Base-by-base conservation (phyloP, 139 green algal genomes). In the Chlamydomonas applanata region DNA sequence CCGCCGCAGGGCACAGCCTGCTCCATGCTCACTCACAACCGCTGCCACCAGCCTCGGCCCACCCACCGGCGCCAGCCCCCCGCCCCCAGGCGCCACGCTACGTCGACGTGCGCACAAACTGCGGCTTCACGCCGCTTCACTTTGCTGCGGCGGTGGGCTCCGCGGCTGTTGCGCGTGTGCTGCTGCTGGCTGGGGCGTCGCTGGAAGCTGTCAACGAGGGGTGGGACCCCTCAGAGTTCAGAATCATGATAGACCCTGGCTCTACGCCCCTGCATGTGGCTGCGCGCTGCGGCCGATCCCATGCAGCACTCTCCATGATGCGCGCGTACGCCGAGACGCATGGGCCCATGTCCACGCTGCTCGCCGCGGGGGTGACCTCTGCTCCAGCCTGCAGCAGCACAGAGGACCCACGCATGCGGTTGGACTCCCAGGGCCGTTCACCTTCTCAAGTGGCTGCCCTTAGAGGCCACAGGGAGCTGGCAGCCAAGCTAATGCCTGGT, bases 81-180 rank as follows among this genome's bases (percentile, higher is more conserved):
- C n/a, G n/a, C n/a, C n/a, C n/a, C n/a, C n/a, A n/a, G n/a, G n/a
- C n/a, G n/a, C n/a, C n/a, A n/a, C n/a, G n/a, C n/a, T 82, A 79
- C 59, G 61, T 78, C 9, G 74, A 87, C 35, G 27, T 67, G 1
- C 71, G 75, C 29, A 78, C 75, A 25, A 68, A 59, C 24, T 76
- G 59, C 54, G 78, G 78, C 19, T 74, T 73, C 25, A 79, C 82
- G 13, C 67, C 82, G 22, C 72, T 84, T 14, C 82, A 87, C 61
- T 87, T 84, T 75, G 82, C 77, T 1, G 72, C 77, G 33, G 74
- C 74, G 0, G 30, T 35, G 16, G 61, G 67, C 63, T 53, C 56
- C 27, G 69, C 74, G 53, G 44, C 63, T 24, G 63, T 49, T 16
- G n/a, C 45, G 34, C 57, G 45, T 2, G 29, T 73, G 27, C 67